These are phyloP conservation scores for Skeletonema tropicum DNA, from an alignment of 108 stramenopile genomes.

Conservation along the genomic window DNA sequence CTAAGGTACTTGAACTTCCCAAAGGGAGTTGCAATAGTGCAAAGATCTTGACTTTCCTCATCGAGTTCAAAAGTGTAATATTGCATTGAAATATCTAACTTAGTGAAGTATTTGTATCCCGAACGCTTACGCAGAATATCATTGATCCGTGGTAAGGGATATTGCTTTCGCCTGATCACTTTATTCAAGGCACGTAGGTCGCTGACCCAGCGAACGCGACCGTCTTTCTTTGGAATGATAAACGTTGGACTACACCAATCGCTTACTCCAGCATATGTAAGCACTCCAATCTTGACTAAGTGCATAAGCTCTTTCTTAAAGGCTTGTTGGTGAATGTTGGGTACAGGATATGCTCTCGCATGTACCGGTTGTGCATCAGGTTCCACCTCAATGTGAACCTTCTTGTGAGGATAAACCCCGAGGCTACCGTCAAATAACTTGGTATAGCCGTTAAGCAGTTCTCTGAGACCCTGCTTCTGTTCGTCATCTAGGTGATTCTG, in stretches of 20 bases:
- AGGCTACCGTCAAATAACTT: slow-evolving; percentile 49
- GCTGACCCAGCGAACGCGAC: slow-evolving; percentile 34
- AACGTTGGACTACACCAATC: slow-evolving; percentile 25
- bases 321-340: background rate
- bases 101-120: slow-evolving; percentile 37
- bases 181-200: slow-evolving; percentile 51
- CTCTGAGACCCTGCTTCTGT: slow-evolving; percentile 18
- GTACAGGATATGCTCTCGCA: slow-evolving; percentile 27
- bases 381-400: slow-evolving; percentile 43
- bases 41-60: slow-evolving; percentile 15
- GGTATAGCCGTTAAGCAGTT: slow-evolving; percentile 22
- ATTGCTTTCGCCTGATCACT: slow-evolving; percentile 9
- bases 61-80: slow-evolving; percentile 41
- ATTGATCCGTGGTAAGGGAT: slow-evolving; percentile 44
- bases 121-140: slow-evolving; percentile 27
- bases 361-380: slow-evolving; percentile 31
- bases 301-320: slow-evolving; percentile 26
- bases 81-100: slow-evolving; percentile 42
- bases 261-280: background rate
- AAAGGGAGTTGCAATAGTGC: slow-evolving; percentile 36
- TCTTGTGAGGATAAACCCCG: slow-evolving; percentile 32
- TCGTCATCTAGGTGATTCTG: slow-evolving; percentile 37
- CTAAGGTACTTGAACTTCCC: slow-evolving; percentile 28
- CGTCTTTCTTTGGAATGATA: slow-evolving; percentile 49
- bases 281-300: slow-evolving; percentile 16